Evolutionary conservation across 495 filamentous ascomycete genomes (phyloP), one percentile per base, ranked within the genome.

Genomic region (Parathielavia appendiculata): DNA sequence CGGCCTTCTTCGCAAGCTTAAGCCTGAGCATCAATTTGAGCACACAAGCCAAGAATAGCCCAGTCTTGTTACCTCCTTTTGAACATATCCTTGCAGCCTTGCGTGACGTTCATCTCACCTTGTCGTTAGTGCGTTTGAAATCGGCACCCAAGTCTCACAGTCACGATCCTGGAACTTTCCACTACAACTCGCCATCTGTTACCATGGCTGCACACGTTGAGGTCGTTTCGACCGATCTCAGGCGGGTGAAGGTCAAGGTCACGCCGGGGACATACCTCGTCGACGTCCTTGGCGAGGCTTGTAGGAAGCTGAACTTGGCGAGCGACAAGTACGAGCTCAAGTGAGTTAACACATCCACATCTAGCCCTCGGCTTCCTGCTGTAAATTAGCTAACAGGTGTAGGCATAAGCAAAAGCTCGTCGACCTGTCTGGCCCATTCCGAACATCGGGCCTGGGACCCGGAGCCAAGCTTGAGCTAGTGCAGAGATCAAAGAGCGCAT

Each of bases 381-480:
- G 23, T 5, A 16, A 32, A 6, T 26, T 2, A 17, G n/a, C 36
- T 62, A n/a, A 63, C 44, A 52, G 10, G 45, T 14, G 17, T 59
- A 91, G 88, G 63, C 78, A 92, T 63, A 91, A 89, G 67, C 85
- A 88, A 63, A 95, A 92, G 67, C 77, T 83, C 32, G 72, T 98
- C 13, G 90, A 97, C 66, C 79, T 97, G 10, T 92, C 91, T 13
- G 81, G 87, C 17, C 84, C 86, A 36, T 87, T 89, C 70, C 87
- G 92, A n/a, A 86, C 92, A 35, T 89, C 92, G 1, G 91, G 91
- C 54, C 84, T 98, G 12, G 77, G 78, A 7, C 81, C 90, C 16
- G 93, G 93, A 32, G 92, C 93, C 26, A 96, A 95, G 63, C 81
- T 98, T 20, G 91, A 98, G 63, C 87, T 97, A 47, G 86, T 96